Base-by-base conservation (phyloP, 2,329 filamentous ascomycete genomes). In the Elsinoe arachidis region DNA sequence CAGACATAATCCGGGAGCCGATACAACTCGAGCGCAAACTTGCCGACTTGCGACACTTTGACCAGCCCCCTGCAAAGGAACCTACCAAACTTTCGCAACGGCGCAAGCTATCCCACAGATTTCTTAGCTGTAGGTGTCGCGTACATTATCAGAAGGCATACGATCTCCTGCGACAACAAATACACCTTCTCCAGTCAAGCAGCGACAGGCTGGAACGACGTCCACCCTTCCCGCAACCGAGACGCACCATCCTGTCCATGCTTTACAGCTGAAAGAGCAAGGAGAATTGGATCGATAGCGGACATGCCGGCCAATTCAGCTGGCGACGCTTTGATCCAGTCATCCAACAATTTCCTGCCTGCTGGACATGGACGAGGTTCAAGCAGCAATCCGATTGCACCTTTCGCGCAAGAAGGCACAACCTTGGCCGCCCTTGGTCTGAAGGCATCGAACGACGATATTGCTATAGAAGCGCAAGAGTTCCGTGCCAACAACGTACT, bases 241-340 rank as follows among this genome's bases (percentile, higher is more conserved):
- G 17, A 33, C 34, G 14, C 26, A 35, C 46, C 26, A 15, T 21
- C 11, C 30, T 35, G 49, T 39, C 49, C 30, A 53, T 53, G 49
- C 34, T 35, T 7, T 37, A 5, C 34, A 26, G 33, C 19, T 35
- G 33, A 53, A 53, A 53, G 49, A 53, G 49, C 34, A 23, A 38
- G 49, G 49, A 37, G 11, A 39, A 19, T 34, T 53, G 49, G 49
- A 39, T 53, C 49, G 34, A 53, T 53, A 38, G 49, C 34, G 49
- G 35, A 53, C 34, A 53, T 53, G 49, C 49, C 49, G 35, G 49
- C 49, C 26, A 53, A 14, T 15, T n/a, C 33, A 38, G 49, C 49
- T 39, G 49, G 49, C 19, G 49, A 53, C 34, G 49, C 49, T 53
- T 39, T 53, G 49, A 19, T 53, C 49, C 49, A 53, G 49, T 53